These are phyloP conservation scores for Hypericum perforatum DNA, from an alignment of 345 rosid genomes.

Conservation along the genomic window DNA sequence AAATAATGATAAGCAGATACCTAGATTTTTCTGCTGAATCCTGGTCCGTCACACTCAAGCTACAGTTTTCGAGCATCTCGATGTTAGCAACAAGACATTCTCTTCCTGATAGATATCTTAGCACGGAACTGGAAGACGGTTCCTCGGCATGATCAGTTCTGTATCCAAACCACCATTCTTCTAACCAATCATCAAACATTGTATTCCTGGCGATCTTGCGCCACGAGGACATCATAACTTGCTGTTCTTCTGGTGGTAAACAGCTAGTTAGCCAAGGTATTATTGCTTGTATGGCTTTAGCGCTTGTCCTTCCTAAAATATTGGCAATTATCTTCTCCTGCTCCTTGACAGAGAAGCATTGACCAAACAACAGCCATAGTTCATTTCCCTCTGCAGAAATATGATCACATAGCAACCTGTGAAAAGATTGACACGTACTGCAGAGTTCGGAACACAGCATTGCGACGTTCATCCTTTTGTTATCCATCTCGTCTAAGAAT, in stretches of 20 bases:
- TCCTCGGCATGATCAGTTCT: slow-evolving; percentile 16
- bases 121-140: slow-evolving; percentile 27
- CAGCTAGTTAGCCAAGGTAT: slow-evolving; percentile 68
- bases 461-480: slow-evolving; percentile 22
- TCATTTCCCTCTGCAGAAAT: slow-evolving; percentile 58
- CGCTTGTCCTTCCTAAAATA: slow-evolving; percentile 66
- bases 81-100: slow-evolving; percentile 9
- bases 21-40: slow-evolving; percentile 12
- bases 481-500: slow-evolving; percentile 50
- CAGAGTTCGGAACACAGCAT: slow-evolving; percentile 51
- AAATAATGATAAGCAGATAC: no score
- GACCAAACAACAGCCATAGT: slow-evolving; percentile 58
- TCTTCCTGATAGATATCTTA: slow-evolving; percentile 40
- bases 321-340: slow-evolving; percentile 60
- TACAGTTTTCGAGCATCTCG: slow-evolving; percentile 16
- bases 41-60: slow-evolving; percentile 12
- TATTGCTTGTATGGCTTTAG: slow-evolving; percentile 60
- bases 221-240: slow-evolving; percentile 47
- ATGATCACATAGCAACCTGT: slow-evolving; percentile 58
- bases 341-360: slow-evolving; percentile 52
- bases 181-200: slow-evolving; percentile 72
- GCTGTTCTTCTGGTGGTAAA: slow-evolving; percentile 51
- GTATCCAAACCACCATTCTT: slow-evolving; percentile 74
- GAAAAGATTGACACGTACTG: slow-evolving; percentile 47
- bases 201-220: slow-evolving; percentile 57